phyloP scores from a whole-genome alignment of 495 filamentous ascomycete genomes.

The Echria macrotheca region DNA sequence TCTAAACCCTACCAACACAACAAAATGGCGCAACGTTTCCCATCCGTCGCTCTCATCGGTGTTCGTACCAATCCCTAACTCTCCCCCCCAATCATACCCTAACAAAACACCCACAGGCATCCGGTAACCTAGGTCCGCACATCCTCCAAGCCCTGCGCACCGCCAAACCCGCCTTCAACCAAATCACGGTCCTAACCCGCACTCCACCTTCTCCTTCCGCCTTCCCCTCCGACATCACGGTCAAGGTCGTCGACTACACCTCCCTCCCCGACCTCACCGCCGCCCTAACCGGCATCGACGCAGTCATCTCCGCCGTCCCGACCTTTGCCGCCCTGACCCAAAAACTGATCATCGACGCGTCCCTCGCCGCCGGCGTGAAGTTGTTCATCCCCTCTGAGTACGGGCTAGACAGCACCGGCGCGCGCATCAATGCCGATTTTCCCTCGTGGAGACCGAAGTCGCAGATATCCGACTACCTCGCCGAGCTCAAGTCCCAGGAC shows the following conservation, averaged over 20 bases:
- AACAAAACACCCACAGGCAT: not conserved
- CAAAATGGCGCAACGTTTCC: too few species aligned
- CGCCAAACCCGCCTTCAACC: not conserved
- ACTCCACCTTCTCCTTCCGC: constrained; percentile 12
- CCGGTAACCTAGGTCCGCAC: not conserved
- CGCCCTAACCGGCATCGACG: constrained; percentile 48
- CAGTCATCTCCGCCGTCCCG: constrained; percentile 45
- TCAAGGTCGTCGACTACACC: constrained; percentile 47
- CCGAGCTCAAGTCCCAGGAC: constrained; percentile 11
- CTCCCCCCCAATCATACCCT: too few species aligned
- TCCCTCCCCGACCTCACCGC: constrained; percentile 45
- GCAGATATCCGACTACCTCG: not conserved
- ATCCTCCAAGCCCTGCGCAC: not conserved
- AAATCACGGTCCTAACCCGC: not conserved
- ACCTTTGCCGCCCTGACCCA: constrained; percentile 21
- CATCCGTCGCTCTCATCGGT: too few species aligned
- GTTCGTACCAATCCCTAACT: too few species aligned
- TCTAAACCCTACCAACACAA: too few species aligned
- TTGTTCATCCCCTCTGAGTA: constrained; percentile 49
- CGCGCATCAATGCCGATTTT: not conserved
- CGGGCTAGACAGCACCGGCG: constrained; percentile 25
- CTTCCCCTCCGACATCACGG: constrained; percentile 33
- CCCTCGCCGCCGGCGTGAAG: constrained; percentile 45
- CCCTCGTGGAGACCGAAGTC: not conserved
- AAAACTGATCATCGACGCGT: constrained; percentile 53